Base-by-base conservation (phyloP, 306 rosid genomes). In the Glycine soja region DNA sequence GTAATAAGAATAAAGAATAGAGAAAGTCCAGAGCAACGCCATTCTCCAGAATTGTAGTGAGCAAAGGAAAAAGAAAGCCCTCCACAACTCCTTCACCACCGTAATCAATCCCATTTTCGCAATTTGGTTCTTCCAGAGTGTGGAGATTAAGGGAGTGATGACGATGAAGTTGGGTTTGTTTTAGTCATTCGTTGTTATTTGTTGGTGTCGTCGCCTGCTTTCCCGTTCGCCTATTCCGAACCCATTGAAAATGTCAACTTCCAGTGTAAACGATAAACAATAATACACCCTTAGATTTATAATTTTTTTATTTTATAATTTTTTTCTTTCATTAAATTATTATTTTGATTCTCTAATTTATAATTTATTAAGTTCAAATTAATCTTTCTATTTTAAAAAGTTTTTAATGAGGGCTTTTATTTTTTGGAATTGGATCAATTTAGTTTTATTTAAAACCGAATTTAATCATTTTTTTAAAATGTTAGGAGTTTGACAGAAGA, bases 41-140 rank as follows among this genome's bases (percentile, higher is more conserved):
- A 94, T 94, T 80, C 91, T 92, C 93, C 85, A 92, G 82, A 91
- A 94, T 76, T 92, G 87, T 3, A 76, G 3, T 11, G 91, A 85
- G 40, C 73, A 71, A 9, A 88, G 51, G 62, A 93, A 93, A 34
- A 62, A 53, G 72, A 90, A 34, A 61, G 82, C 79, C 43, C 77
- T 74, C 63, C 58, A 56, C 16, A 88, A 71, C 81, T 88, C 88
- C 71, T 65, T 77, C 32, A 77, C 85, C 90, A 45, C 40, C 59
- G 3, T 24, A 12, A 56, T 19, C 72, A 83, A 8, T 14, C 57
- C 78, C 80, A 80, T 84, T 16, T 46, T 24, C 30, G 30, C 30
- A 4, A 34, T 18, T 62, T 6, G 30, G 30, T 24, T 24, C 30
- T 54, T 3, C 16, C 4, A 40, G 30, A 59, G 38, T 19, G 40